Evolutionary conservation across 305 asterid genomes (phyloP), one percentile per base, ranked within the genome.

Genomic region (Ajuga reptans): DNA sequence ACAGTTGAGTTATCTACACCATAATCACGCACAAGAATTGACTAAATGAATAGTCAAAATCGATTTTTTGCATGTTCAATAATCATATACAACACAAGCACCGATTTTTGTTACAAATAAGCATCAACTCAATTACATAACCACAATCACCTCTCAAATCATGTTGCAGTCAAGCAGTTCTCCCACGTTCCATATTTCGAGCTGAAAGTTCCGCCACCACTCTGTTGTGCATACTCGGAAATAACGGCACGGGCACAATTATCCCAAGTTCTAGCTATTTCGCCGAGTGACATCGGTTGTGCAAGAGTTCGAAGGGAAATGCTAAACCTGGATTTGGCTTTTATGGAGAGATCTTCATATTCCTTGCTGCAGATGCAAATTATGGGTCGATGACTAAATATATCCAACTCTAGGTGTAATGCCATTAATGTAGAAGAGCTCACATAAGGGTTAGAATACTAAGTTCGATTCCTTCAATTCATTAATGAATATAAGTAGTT

Each of bases 221-320:
- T 84, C 74, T 78, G 87, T 80, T 90, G 89, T 0, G 90, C 96
- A 55, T 78, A 84, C 77, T 89, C 97, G 0, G 87, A 84, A 61
- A 89, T 85, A 57, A 89, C 90, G 8, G 86, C 86, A 33, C 95
- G 94, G 43, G 96, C 94, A 67, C 97, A 90, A 37, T 73, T 69
- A 77, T 90, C 98, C 98, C 98, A 93, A 49, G 97, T 89, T 77
- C 78, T 86, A 55, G 95, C 97, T 60, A 93, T 93, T 14, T 89
- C 95, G 55, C 79, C 82, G 4, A 93, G 86, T 7, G 96, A 82
- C 96, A 93, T 87, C 0, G 97, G 98, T 54, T 90, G 89, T 56
- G 91, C 76, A 29, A 90, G 92, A 43, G 81, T 75, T 72, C 97
- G 82, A 21, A 92, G 95, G 60, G 94, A 90, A 68, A 83, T 83